Evolutionary conservation across 148 eudicot species (phyloP), one percentile per base, ranked within the genome.

Genomic region (Vaccinium vitisidaea): DNA sequence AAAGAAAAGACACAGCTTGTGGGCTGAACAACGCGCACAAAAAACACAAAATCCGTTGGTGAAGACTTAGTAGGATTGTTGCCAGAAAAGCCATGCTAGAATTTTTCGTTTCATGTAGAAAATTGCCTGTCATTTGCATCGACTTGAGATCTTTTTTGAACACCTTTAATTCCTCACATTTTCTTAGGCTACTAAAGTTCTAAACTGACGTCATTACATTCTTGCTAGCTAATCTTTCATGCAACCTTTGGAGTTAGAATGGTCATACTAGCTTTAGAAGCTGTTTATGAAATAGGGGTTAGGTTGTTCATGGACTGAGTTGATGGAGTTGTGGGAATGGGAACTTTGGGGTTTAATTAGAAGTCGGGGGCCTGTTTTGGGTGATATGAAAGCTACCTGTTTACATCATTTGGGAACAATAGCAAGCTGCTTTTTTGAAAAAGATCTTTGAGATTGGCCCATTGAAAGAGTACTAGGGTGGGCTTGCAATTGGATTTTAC

Each of bases 261-360:
- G 2, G 46, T 70, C 75, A 70, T 30, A 25, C 77, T 15, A 9
- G 11, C 23, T 46, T 75, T 11, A 46, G 79, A 43, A 75, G 79
- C 79, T 75, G 79, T 46, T 8, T 46, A 75, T 7, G 13, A 39
- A 75, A 75, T 75, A 21, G 53, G 78, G 50, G 79, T 75, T 75
- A 75, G 79, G n/a, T 75, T 18, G 50, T 36, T 74, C 12, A 8
- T 39, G 21, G 77, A 39, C 5, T 69, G 74, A 30, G 39, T 27
- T 36, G 74, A 69, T 69, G 39, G 74, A 69, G 74, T 27, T 25
- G 39, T 69, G 74, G 12, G 74, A 13, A 69, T 27, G 39, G 39
- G 39, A 69, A 67, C 13, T 4, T 69, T 23, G 27, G 16, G 12
- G 36, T 67, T 67, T 25, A 67, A 67, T 11, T 11, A 25, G 5